Evolutionary conservation across 371 early-diverging fungal species (phyloP), one percentile per base, ranked within the genome.

Genomic region (Mycotypha africana): DNA sequence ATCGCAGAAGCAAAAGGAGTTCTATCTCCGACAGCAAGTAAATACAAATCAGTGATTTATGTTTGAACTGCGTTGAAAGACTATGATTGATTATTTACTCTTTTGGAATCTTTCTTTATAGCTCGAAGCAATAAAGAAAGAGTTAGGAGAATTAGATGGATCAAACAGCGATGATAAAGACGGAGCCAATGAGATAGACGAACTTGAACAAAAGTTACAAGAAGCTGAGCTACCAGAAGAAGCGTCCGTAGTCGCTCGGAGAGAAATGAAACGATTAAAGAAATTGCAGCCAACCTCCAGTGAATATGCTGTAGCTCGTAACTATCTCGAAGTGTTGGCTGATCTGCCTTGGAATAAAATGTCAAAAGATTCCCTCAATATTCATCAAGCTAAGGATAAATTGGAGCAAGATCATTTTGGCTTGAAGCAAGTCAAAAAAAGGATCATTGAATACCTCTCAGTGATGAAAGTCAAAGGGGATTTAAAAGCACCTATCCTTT

Each of bases 351-450:
- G 92, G 93, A 51, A 58, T 15, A 79, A 73, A 15, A 54, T 58
- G 3, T 73, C 81, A 11, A 62, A 66, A 9, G 88, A 86, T 51
- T 54, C 71, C 8, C 45, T 91, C 39, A 88, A 91, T 67, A 78
- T 93, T 19, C 53, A 56, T 1, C 57, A 61, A 19, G 85, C 91
- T 3, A 70, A 84, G 4, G 38, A 76, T 20, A 83, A 86, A 43
- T 58, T 93, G 35, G 82, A 91, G 46, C 74, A 70, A 21, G 91
- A 91, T 60, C 92, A 93, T 62, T 84, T 79, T 61, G 92, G 94
- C 2, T 40, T 93, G 41, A 85, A 84, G 11, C 82, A 82, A 38
- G 88, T 93, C 50, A 92, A 93, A 61, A 80, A 76, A 44, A 70
- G 92, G 15, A 84, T 93, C 16, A 57, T 93, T 37, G 91, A 91